Conservation (phyloP, 768 basidiomycete species). For the Phylloporus arenicola region DNA sequence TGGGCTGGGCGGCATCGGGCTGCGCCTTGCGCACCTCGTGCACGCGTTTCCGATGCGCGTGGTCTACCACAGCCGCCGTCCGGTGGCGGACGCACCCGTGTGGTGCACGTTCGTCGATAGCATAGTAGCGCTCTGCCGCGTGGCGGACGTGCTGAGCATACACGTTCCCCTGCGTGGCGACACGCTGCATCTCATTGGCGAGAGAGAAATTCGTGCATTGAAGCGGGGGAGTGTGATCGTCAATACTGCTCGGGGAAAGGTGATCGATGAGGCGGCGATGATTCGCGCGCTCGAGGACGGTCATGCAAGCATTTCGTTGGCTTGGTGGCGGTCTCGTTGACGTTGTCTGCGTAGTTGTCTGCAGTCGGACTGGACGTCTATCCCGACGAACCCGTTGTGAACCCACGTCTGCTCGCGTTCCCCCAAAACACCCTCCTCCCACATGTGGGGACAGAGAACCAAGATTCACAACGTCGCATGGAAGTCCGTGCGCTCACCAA, state of each 20-base stretch:
- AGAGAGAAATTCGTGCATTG: slow-evolving; percentile 69
- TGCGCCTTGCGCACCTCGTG: slow-evolving; percentile 62
- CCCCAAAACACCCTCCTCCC: slow-evolving; percentile 82
- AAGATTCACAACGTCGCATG: slow-evolving; percentile 77
- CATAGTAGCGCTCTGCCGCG: slow-evolving; percentile 54
- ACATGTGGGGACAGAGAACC: slow-evolving; percentile 87
- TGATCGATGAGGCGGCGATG: slow-evolving; percentile 84
- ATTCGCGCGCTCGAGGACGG: slow-evolving; percentile 81
- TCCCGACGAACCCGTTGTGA: slow-evolving; percentile 78
- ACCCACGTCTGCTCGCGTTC: slow-evolving; percentile 74
- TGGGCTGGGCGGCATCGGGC: slow-evolving; percentile 73
- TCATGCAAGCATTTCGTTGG: slow-evolving; percentile 53
- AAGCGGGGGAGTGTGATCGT: slow-evolving; percentile 76
- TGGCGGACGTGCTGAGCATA: slow-evolving; percentile 79
- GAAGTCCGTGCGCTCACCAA: slow-evolving; percentile 81
- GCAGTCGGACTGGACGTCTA: slow-evolving; percentile 84
- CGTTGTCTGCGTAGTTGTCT: slow-evolving; percentile 46
- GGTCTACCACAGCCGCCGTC: slow-evolving; percentile 70
- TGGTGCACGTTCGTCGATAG: slow-evolving; percentile 78
- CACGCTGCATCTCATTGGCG: slow-evolving; percentile 69
- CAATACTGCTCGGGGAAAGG: slow-evolving; percentile 88
- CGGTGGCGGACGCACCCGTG: slow-evolving; percentile 50
- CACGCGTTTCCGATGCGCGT: slow-evolving; percentile 87
- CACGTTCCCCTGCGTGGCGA: slow-evolving; percentile 76
- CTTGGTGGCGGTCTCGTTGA: neutral